phyloP scores from a whole-genome alignment of 2,329 filamentous ascomycete species.

The Colletotrichum lini region DNA sequence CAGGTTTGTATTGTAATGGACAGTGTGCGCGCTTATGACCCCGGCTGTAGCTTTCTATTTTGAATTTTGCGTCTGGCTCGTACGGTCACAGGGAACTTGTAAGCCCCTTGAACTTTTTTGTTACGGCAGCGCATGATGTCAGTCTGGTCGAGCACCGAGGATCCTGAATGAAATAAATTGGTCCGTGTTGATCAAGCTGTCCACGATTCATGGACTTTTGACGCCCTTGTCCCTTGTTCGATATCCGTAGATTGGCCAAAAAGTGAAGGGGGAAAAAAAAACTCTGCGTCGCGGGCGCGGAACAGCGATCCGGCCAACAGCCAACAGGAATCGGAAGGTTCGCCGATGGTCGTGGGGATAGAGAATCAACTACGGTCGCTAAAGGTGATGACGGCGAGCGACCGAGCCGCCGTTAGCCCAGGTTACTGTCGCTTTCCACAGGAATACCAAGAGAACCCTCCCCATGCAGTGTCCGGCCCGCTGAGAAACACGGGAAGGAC shows the following conservation, averaged over 20 bases:
- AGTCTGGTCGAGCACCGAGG: conserved; percentile 30
- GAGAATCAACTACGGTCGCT: conserved; percentile 9
- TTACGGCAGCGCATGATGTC: conserved; percentile 18
- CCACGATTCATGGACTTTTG: conserved; percentile 25
- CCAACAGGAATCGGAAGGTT: conserved; percentile 9
- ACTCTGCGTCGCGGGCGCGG: background rate
- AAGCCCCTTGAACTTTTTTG: conserved; percentile 10
- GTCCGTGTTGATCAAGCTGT: conserved; percentile 11
- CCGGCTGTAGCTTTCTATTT: conserved; percentile 10
- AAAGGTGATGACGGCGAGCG: conserved; percentile 19
- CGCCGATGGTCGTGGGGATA: conserved; percentile 8
- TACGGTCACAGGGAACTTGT: background rate
- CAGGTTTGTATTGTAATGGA: conserved; percentile 5
- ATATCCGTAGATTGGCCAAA: background rate
- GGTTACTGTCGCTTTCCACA: conserved; percentile 3
- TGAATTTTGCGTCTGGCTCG: conserved; percentile 7
- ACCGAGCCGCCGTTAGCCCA: conserved; percentile 8
- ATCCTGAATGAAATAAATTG: conserved; percentile 14
- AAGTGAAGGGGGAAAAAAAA: background rate
- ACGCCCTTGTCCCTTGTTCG: conserved; percentile 1
- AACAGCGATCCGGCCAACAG: background rate
- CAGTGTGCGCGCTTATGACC: background rate
- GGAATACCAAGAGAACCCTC: conserved; percentile 23
- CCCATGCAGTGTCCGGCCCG: conserved; percentile 38
- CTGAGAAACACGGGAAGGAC: conserved; percentile 34